These are phyloP conservation scores for Tetrahymena borealis DNA, from an alignment of 73 alveolate species.

Conservation along the genomic window DNA sequence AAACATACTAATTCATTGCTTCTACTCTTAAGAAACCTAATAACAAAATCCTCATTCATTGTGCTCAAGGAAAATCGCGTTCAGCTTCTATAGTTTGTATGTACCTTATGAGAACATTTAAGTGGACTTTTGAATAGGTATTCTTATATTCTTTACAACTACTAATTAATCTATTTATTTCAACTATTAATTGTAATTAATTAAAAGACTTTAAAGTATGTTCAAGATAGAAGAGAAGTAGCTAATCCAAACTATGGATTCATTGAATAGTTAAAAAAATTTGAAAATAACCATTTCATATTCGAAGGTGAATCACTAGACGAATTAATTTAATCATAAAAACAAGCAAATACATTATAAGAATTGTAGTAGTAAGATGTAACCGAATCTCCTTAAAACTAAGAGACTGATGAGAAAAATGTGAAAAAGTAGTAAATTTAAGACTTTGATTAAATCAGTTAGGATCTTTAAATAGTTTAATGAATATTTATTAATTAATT, in stretches of 20 bases:
- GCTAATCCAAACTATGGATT: background rate
- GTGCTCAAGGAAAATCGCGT: background rate
- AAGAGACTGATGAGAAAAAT: too few relatives aligned
- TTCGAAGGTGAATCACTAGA: background rate
- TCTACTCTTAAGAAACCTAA: background rate
- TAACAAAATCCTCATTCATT: background rate
- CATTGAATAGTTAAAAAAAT: background rate
- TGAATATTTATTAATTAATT: background rate
- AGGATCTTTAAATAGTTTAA: background rate
- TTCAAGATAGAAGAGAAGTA: background rate
- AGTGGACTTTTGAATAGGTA: background rate
- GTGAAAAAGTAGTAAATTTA: background rate
- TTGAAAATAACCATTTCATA: background rate
- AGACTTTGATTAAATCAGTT: background rate
- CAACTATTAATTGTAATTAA: too few relatives aligned
- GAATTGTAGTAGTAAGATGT: background rate
- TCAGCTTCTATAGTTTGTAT: background rate
- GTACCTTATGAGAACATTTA: background rate
- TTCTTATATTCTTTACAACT: background rate
- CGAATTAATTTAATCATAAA: background rate
- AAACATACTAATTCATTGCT: background rate
- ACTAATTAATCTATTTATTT: background rate
- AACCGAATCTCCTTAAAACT: too few relatives aligned
- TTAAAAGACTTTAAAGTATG: background rate
- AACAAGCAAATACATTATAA: background rate